phyloP scores from a whole-genome alignment of 192 early-diverging fungal genomes.

The Coemansia sp. region DNA sequence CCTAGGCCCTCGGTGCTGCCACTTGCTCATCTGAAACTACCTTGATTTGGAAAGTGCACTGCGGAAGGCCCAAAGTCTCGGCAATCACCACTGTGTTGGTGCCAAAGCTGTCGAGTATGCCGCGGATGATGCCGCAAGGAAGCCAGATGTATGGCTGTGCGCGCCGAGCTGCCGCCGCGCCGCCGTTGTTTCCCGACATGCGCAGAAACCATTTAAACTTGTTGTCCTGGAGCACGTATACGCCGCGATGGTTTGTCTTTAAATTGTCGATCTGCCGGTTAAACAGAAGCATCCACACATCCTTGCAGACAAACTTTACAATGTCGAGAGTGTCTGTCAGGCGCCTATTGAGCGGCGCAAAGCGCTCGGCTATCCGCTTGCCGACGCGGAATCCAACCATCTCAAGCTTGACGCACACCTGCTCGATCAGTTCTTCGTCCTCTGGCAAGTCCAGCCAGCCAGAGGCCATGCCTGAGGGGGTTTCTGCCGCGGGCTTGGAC shows the following conservation, averaged over 20 bases:
- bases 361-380: constrained; percentile 81
- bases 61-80: constrained; percentile 78
- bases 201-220: constrained; percentile 92
- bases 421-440: constrained; percentile 74
- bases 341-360: constrained; percentile 80
- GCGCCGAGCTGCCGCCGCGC: constrained; percentile 70
- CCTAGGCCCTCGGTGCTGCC: background rate
- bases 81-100: constrained; percentile 80
- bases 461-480: constrained; percentile 15
- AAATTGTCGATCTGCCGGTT: constrained; percentile 98
- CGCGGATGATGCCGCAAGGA: constrained; percentile 95
- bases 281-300: constrained; percentile 92
- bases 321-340: constrained; percentile 93
- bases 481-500: background rate
- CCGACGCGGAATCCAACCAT: constrained; percentile 88
- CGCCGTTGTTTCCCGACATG: constrained; percentile 81
- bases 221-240: constrained; percentile 98
- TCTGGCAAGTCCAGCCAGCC: constrained; percentile 45
- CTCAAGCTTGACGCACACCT: constrained; percentile 89
- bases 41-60: constrained; percentile 65
- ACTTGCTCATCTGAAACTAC: constrained; percentile 33
- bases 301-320: constrained; percentile 99
- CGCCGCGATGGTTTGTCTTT: constrained; percentile 97
- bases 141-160: constrained; percentile 91
- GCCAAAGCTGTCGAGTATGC: constrained; percentile 88